Base-by-base conservation (phyloP, 352 stramenopile species). In the Thraustotheca clavata region DNA sequence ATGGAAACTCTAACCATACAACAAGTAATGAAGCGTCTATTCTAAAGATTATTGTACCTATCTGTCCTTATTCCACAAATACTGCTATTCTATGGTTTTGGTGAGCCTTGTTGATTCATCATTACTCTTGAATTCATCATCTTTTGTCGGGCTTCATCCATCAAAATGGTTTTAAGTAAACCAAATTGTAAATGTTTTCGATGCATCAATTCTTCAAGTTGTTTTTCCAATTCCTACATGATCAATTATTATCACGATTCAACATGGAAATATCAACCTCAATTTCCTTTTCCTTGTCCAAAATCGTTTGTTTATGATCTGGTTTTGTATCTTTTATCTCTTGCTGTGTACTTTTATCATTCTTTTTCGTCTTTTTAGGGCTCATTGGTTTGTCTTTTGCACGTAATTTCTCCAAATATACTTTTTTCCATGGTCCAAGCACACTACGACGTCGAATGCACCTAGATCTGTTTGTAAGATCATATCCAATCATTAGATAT, bases 371-470 rank as follows among this genome's bases (percentile, higher is more conserved):
- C n/a, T 52, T 52, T 9, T 18, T 24, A 24, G 43, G 43, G 24
- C 24, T 57, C 20, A 27, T 32, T 62, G 5, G 38, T 27, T 52
- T 65, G 27, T 18, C 46, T 40, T 40, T 16, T 24, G 43, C 43
- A n/a, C 57, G 57, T 4, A 47, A 26, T 8, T 33, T 40, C 27
- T 65, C 36, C 18, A 65, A 29, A 26, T 43, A 65, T 7, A 65
- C 40, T 32, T 65, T 65, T 20, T 54, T 55, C 57, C 57, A 65
- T 33, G 57, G 57, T 24, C 57, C 57, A 8, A 55, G 29, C 1
- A 65, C 57, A 41, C 57, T 55, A 12, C 57, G 38, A 40, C 57
- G 57, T 36, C 57, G 57, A 40, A 65, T 65, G 41, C 57, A 65
- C 34, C 57, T 65, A 55, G 6, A 41, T 39, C 36, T 62, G 55